Evolutionary conservation across 2,329 filamentous ascomycete genomes (phyloP), one percentile per base, ranked within the genome.

Genomic region (Colletotrichum tabaci): DNA sequence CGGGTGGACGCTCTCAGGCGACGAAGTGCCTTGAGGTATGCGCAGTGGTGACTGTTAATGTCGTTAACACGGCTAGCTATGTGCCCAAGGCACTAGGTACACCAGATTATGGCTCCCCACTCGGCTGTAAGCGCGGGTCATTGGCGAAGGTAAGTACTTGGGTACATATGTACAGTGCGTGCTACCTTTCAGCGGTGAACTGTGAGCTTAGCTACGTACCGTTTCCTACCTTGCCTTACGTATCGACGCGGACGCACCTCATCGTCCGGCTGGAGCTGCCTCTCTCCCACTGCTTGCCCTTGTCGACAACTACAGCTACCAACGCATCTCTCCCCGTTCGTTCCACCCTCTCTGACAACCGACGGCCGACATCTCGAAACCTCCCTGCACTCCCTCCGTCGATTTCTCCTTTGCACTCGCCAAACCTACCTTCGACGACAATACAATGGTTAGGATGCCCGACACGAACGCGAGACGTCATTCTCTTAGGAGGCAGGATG

Each of bases 391-490:
- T 42, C 15, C 7, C 40, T 46, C 9, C 46, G 13, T 13, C 46
- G 13, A 42, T 46, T 61, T 46, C 44, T 44, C n/a, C n/a, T 13
- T 23, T 30, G 10, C 47, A 10, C 10, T 44, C n/a, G 26, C 38
- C 35, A 38, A 26, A 18, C 26, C 4, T 13, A 46, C 18, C 23
- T 35, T 38, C 38, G 23, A 60, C 47, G 35, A 52, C 49, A n/a
- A 52, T 18, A 68, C 65, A 63, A 72, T 72, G 69, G 69, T 72
- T 15, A 63, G 69, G 46, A 46, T 40, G 46, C 35, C 44, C n/a
- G 62, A 44, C 18, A n/a, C 49, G 49, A 42, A 53, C 23, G 23
- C 40, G 12, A 46, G 40, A 69, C 58, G 53, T 64, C 52, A 64
- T 60, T 21, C 18, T 18, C 16, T 58, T 23, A 16, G 40, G 18